phyloP scores from a whole-genome alignment of 2,329 filamentous ascomycete species.

The Ceratocystis papillata region DNA sequence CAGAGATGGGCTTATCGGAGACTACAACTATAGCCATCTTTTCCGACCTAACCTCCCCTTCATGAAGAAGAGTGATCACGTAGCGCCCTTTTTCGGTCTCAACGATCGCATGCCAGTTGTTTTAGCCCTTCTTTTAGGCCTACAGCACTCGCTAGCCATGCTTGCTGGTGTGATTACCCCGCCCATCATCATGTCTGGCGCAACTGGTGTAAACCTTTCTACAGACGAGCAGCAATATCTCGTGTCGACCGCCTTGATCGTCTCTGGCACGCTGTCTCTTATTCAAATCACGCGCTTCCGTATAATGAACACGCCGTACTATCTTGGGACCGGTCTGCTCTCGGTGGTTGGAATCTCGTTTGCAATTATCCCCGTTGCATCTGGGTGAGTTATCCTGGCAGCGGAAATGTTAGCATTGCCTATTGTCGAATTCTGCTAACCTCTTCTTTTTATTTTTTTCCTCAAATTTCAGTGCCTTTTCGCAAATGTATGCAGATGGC shows the following conservation, averaged over 20 bases:
- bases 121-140: conserved; percentile 60
- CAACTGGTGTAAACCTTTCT: conserved; percentile 52
- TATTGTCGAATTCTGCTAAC: not conserved
- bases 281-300: conserved; percentile 71
- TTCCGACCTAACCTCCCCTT: conserved; percentile 78
- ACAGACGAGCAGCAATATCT: conserved; percentile 59
- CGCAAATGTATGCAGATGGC: conserved; percentile 68
- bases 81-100: conserved; percentile 76
- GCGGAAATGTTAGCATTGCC: not conserved
- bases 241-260: conserved; percentile 67
- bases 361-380: conserved; percentile 61
- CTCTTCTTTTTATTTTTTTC: not conserved
- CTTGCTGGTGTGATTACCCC: conserved; percentile 65
- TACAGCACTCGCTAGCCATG: conserved; percentile 74
- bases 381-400: conserved; percentile 34
- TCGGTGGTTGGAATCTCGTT: conserved; percentile 73
- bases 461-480: conserved; percentile 39
- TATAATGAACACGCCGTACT: conserved; percentile 59
- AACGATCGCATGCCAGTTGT: conserved; percentile 67
- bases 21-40: conserved; percentile 83
- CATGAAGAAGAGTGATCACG: conserved; percentile 48
- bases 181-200: conserved; percentile 57
- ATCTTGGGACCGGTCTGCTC: conserved; percentile 66
- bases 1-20: conserved; percentile 64
- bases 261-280: conserved; percentile 62